Evolutionary conservation across 2,329 filamentous ascomycete species (phyloP).

Genomic region (Venturia effusa): DNA sequence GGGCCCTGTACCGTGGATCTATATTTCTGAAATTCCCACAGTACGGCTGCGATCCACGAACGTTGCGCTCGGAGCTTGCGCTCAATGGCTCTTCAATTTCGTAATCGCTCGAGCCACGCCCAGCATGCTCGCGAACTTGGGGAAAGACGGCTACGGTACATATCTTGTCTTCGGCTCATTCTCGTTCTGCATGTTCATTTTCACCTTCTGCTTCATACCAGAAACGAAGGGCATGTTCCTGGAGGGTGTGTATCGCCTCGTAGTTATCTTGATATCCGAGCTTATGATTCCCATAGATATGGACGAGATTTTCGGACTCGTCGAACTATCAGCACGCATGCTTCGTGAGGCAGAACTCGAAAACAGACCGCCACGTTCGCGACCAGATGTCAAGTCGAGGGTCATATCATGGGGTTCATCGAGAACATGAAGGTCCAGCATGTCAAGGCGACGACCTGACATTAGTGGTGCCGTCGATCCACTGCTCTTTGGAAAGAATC

Average conservation of each 20-base stretch:
- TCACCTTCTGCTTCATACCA: slow-evolving; percentile 58
- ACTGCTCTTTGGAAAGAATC: neutral
- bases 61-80: slow-evolving; percentile 56
- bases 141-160: slow-evolving; percentile 41
- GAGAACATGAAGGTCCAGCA: neutral
- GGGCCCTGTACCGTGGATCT: slow-evolving; percentile 62
- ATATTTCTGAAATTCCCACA: slow-evolving; percentile 59
- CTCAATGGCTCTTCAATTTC: slow-evolving; percentile 67
- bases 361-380: neutral
- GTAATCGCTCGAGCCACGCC: slow-evolving; percentile 57
- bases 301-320: slow-evolving; percentile 54
- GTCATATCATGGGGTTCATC: neutral
- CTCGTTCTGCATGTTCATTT: slow-evolving; percentile 53
- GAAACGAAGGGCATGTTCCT: slow-evolving; percentile 53
- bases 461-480: neutral
- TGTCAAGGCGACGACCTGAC: too few species aligned
- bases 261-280: neutral
- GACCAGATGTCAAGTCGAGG: neutral
- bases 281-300: slow-evolving; percentile 25
- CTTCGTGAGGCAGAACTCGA: slow-evolving; percentile 4
- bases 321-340: slow-evolving; percentile 1
- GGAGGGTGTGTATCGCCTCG: neutral
- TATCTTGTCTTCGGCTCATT: slow-evolving; percentile 61
- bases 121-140: slow-evolving; percentile 52
- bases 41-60: slow-evolving; percentile 55